phyloP scores from a whole-genome alignment of 2,329 filamentous ascomycete genomes.

The Aspergillus viridinutans region DNA sequence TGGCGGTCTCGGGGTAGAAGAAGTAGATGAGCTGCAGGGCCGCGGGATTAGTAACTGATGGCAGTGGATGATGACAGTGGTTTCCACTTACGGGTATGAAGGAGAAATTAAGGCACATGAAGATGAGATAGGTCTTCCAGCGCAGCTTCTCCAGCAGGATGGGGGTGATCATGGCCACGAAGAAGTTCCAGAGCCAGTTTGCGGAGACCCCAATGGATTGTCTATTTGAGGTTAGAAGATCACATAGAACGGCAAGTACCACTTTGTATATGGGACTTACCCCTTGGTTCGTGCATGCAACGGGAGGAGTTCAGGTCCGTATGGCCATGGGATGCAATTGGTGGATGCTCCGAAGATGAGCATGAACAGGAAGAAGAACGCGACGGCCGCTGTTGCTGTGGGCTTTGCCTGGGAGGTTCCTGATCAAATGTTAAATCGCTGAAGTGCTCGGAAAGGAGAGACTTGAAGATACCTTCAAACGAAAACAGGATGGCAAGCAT shows the following conservation, averaged over 20 bases:
- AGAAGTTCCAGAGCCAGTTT: slow-evolving; percentile 51
- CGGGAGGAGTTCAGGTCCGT: slow-evolving; percentile 49
- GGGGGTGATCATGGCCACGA: slow-evolving; percentile 37
- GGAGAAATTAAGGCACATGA: slow-evolving; percentile 32
- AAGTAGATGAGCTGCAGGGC: slow-evolving; percentile 40
- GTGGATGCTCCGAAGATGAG: slow-evolving; percentile 42
- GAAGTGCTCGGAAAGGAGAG: neutral
- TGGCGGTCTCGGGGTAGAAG: slow-evolving; percentile 43
- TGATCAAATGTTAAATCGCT: slow-evolving; percentile 1
- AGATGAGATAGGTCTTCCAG: slow-evolving; percentile 36
- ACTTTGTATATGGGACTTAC: slow-evolving; percentile 19
- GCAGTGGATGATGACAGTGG: neutral
- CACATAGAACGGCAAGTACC: too few relatives aligned
- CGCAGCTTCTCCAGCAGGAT: slow-evolving; percentile 27
- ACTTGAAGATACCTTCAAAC: slow-evolving; percentile 32
- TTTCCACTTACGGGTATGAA: slow-evolving; percentile 31
- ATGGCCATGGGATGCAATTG: slow-evolving; percentile 50
- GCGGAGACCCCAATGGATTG: slow-evolving; percentile 46
- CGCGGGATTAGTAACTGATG: neutral
- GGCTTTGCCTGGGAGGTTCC: slow-evolving; percentile 31
- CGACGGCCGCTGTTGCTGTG: slow-evolving; percentile 45
- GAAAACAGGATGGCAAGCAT: slow-evolving; percentile 40
- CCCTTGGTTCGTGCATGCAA: slow-evolving; percentile 49
- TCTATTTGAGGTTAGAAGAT: slow-evolving; percentile 7
- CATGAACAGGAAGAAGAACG: slow-evolving; percentile 49